Conservation (phyloP, 768 basidiomycete species). For the Brasilioporus rufonigricans region DNA sequence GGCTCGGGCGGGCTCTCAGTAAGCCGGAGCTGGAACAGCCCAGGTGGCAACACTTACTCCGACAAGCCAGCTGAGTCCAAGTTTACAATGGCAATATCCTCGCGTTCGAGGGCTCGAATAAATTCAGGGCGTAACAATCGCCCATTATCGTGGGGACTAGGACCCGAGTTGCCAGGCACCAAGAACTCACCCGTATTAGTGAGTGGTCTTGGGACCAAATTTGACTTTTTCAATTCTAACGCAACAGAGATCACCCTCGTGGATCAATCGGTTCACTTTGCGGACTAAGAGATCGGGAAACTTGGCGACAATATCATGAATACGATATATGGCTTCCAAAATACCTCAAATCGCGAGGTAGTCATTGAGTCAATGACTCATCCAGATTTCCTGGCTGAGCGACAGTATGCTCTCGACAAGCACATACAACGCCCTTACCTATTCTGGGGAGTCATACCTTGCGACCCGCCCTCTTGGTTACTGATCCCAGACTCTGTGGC, state of each 20-base stretch:
- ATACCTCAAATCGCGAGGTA: constrained; percentile 11
- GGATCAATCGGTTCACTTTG: too few relatives aligned
- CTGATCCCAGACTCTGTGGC: constrained; percentile 13
- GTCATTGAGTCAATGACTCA: not conserved
- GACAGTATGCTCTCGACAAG: not conserved
- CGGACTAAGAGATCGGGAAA: not conserved
- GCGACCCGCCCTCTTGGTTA: constrained; percentile 8
- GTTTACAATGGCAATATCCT: constrained; percentile 19
- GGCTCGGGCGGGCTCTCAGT: constrained; percentile 24
- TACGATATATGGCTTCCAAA: not conserved
- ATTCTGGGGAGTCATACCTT: constrained; percentile 17
- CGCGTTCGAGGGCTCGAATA: constrained; percentile 15
- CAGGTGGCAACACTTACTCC: not conserved
- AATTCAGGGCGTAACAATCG: constrained; percentile 17
- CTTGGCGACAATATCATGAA: not conserved
- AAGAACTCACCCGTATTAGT: constrained; percentile 3
- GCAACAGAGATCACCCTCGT: constrained; percentile 6
- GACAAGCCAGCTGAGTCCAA: constrained; percentile 11
- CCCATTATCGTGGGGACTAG: constrained; percentile 17
- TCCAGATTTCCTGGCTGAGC: not conserved
- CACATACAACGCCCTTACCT: constrained; percentile 1
- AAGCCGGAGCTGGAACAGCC: constrained; percentile 7
- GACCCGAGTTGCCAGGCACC: not conserved
- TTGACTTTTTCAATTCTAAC: constrained; percentile 11
- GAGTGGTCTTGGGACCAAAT: constrained; percentile 8